Conservation (phyloP, 257 asterid species). For the Solanum acaule region DNA sequence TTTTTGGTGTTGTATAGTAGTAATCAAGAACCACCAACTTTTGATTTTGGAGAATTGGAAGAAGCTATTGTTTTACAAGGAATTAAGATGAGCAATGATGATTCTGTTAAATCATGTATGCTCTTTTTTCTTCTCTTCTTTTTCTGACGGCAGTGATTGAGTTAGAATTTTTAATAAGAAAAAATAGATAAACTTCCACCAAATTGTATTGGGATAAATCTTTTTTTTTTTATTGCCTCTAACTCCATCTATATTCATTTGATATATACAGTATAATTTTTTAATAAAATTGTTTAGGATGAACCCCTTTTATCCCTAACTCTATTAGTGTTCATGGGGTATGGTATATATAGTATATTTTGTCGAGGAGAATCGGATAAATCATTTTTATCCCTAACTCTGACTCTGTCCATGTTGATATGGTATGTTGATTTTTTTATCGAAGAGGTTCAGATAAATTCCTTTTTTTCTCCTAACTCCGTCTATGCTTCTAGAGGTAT, state of each 20-base stretch:
- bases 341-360: background rate
- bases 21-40: constrained; percentile 56
- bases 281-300: background rate
- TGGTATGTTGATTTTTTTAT: background rate
- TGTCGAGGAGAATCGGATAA: background rate
- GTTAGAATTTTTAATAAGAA: background rate
- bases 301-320: background rate
- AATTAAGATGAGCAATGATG: constrained; percentile 39
- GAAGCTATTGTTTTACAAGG: constrained; percentile 80
- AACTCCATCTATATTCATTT: background rate
- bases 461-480: background rate
- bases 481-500: background rate
- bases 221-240: background rate
- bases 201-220: background rate
- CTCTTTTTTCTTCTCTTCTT: background rate
- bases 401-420: background rate
- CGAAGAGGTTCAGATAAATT: background rate
- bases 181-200: background rate
- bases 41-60: constrained; percentile 87
- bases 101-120: constrained; percentile 67
- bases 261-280: background rate
- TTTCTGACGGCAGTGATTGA: background rate
- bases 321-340: background rate
- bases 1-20: constrained; percentile 4
- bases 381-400: background rate